phyloP scores from a whole-genome alignment of 306 rosid genomes.

The Quercus rubra region DNA sequence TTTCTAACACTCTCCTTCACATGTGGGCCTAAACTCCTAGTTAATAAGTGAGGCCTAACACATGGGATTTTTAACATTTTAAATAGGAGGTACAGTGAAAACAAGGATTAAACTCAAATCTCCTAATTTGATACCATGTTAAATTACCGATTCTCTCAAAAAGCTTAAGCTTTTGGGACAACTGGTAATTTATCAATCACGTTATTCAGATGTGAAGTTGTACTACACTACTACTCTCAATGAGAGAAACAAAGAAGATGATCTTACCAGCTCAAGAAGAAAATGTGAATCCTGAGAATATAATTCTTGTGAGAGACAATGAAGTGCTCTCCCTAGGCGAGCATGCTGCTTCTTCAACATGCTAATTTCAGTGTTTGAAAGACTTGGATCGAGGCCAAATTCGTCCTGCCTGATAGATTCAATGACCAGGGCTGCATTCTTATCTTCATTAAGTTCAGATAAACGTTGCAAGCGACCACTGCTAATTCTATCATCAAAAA shows the following conservation, averaged over 20 bases:
- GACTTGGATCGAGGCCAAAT: constrained; percentile 81
- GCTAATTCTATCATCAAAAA: constrained; percentile 23
- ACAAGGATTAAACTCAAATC: too few species aligned
- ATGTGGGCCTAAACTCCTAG: too few species aligned
- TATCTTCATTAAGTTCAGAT: constrained; percentile 32
- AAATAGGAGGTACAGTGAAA: too few species aligned
- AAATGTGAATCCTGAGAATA: constrained; percentile 98
- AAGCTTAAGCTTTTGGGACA: too few species aligned
- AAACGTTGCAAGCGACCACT: constrained; percentile 20
- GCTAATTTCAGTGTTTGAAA: constrained; percentile 53
- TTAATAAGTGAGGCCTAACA: too few species aligned
- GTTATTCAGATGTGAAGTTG: background rate
- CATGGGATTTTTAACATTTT: too few species aligned
- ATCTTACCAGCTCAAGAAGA: constrained; percentile 90
- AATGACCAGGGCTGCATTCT: constrained; percentile 63
- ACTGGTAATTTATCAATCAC: background rate
- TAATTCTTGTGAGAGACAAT: constrained; percentile 94
- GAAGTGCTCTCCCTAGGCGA: constrained; percentile 95
- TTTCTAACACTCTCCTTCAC: too few species aligned
- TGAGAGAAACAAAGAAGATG: constrained; percentile 9
- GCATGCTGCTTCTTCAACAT: constrained; percentile 96
- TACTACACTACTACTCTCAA: constrained; percentile 9
- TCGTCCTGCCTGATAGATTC: constrained; percentile 87
- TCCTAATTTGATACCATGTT: too few species aligned
- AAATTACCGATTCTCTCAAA: too few species aligned